Evolutionary conservation across 176 grass and related monocot genomes (phyloP).

Genomic region (Rhipidocladum racemiflorum): DNA sequence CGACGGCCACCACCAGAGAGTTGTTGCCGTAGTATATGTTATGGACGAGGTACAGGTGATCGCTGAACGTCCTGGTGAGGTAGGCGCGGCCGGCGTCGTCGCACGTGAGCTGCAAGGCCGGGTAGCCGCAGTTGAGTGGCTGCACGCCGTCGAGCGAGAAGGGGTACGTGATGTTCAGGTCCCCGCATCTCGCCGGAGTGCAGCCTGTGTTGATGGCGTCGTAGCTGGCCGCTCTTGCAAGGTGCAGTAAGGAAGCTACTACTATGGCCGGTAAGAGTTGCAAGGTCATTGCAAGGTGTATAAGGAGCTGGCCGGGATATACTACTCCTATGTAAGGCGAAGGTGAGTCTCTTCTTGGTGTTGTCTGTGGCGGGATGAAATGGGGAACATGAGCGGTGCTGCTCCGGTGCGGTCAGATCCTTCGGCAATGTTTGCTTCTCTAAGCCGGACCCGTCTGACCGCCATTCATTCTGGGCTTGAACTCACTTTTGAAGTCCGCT

Average conservation of each 20-base stretch:
- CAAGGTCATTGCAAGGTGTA: too few relatives aligned
- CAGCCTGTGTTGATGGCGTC: neutral
- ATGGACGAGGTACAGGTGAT: neutral
- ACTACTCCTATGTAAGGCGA: too few relatives aligned
- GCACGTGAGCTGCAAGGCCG: conserved; percentile 40
- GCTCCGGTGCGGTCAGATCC: neutral
- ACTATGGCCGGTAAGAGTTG: too few relatives aligned
- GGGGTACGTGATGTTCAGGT: conserved; percentile 35
- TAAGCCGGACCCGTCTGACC: neutral
- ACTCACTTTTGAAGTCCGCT: too few relatives aligned
- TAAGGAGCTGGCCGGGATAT: too few relatives aligned
- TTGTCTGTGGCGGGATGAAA: too few relatives aligned
- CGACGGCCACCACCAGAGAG: neutral
- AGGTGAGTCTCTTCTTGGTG: too few relatives aligned
- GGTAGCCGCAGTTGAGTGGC: conserved; percentile 17
- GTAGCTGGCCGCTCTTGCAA: neutral
- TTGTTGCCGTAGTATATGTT: neutral
- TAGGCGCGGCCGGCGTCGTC: neutral
- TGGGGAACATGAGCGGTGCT: too few relatives aligned
- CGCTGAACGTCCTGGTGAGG: conserved; percentile 8
- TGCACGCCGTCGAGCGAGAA: conserved; percentile 47
- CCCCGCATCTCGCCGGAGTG: conserved; percentile 17
- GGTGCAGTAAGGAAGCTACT: neutral
- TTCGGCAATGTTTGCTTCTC: neutral
- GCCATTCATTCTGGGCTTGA: too few relatives aligned